Evolutionary conservation across 805 yeast genomes (phyloP).

Genomic region (Lipomyces sp.): DNA sequence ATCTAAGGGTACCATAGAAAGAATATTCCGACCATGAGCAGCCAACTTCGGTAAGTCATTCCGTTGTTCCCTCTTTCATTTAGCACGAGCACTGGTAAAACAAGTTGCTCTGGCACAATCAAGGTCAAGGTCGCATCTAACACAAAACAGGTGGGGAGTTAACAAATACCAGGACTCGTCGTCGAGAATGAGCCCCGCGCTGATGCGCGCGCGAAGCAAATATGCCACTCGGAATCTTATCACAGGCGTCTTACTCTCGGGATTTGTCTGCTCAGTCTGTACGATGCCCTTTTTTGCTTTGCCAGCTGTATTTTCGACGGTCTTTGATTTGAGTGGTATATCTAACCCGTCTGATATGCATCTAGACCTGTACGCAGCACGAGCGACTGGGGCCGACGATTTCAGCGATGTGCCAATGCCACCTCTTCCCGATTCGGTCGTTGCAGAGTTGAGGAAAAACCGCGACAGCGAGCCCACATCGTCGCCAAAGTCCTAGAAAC

Average conservation of each 20-base stretch:
- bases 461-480: too few relatives aligned
- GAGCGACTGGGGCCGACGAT: conserved; percentile 70
- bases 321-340: not conserved
- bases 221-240: conserved; percentile 12
- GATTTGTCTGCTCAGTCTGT: conserved; percentile 9
- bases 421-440: conserved; percentile 76
- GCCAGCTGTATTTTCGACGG: not conserved
- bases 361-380: conserved; percentile 40
- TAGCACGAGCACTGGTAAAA: not conserved
- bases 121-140: not conserved
- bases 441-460: conserved; percentile 56
- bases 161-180: conserved; percentile 26
- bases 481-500: too few relatives aligned
- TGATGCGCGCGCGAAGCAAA: conserved; percentile 24
- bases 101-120: not conserved
- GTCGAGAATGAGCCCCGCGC: conserved; percentile 25
- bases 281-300: not conserved
- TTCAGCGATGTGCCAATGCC: conserved; percentile 92
- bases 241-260: conserved; percentile 18
- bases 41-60: conserved; percentile 14
- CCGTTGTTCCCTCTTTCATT: not conserved
- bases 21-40: too few relatives aligned
- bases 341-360: not conserved
- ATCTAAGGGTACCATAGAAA: too few relatives aligned
- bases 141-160: conserved; percentile 16